Conservation (phyloP, 176 grass and related monocot species). For the Zoysia pacifica region DNA sequence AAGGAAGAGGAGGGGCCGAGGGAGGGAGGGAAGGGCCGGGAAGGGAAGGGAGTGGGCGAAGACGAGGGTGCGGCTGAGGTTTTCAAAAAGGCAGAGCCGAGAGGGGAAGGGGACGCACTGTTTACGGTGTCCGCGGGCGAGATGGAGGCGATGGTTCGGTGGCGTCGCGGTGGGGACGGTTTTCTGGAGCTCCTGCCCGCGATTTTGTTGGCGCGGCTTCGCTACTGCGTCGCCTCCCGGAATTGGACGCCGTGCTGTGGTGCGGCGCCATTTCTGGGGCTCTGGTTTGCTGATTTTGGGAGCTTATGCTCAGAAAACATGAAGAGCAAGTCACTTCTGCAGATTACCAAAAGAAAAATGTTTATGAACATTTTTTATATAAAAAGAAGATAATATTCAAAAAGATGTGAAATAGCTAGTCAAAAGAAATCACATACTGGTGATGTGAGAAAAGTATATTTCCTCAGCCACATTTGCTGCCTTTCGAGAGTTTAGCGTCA, state of each 20-base stretch:
- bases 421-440: too few species aligned
- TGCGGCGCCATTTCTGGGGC: too few species aligned
- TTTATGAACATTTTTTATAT: too few species aligned
- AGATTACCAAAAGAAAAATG: too few species aligned
- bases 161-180: background rate
- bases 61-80: conserved; percentile 11
- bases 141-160: background rate
- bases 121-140: background rate
- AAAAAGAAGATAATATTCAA: too few species aligned
- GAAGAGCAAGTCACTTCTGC: too few species aligned
- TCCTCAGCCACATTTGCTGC: rapidly evolving
- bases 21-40: background rate
- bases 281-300: too few species aligned
- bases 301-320: too few species aligned
- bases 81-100: conserved; percentile 23
- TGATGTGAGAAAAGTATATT: background rate
- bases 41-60: background rate
- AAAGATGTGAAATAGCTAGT: too few species aligned
- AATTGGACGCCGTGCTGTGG: too few species aligned
- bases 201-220: conserved; percentile 15
- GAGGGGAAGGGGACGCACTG: background rate
- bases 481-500: background rate
- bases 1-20: background rate
- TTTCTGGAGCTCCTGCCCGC: background rate
- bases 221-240: conserved; percentile 18